Evolutionary conservation across 108 stramenopile genomes (phyloP).

Genomic region (Nitzschia sp.): DNA sequence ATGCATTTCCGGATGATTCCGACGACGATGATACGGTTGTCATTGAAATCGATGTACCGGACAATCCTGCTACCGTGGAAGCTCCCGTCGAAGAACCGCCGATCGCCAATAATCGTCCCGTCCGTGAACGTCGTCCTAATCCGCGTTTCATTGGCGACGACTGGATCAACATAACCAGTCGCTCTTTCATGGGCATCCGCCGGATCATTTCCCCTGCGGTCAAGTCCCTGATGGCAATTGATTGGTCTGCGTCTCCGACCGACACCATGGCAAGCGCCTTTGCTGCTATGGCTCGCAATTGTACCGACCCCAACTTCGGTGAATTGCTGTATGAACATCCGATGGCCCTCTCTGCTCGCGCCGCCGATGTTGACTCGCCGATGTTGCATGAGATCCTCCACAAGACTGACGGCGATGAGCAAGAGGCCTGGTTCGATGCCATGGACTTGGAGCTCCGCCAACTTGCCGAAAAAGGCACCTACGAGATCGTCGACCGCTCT

Average conservation of each 20-base stretch:
- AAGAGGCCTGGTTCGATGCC: background rate
- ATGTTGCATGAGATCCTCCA: background rate
- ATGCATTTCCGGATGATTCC: too few relatives aligned
- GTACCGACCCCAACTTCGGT: background rate
- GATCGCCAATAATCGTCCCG: background rate
- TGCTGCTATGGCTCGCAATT: background rate
- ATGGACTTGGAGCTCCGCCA: background rate
- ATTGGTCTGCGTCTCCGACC: background rate
- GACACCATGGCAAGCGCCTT: background rate
- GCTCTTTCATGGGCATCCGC: background rate
- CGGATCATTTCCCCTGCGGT: background rate
- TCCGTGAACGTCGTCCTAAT: constrained; percentile 2
- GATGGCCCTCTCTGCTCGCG: background rate
- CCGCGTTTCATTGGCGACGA: background rate
- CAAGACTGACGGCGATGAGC: background rate
- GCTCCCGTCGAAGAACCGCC: background rate
- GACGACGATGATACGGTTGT: too few relatives aligned
- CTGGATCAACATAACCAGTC: background rate
- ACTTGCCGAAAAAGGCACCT: background rate
- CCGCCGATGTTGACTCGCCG: constrained; percentile 2
- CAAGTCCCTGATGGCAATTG: background rate
- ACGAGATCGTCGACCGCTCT: background rate
- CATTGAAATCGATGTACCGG: background rate
- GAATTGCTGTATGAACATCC: background rate
- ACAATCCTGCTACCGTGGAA: background rate